Base-by-base conservation (phyloP, 169 alveolate species). In the Plasmodium gonderi region DNA sequence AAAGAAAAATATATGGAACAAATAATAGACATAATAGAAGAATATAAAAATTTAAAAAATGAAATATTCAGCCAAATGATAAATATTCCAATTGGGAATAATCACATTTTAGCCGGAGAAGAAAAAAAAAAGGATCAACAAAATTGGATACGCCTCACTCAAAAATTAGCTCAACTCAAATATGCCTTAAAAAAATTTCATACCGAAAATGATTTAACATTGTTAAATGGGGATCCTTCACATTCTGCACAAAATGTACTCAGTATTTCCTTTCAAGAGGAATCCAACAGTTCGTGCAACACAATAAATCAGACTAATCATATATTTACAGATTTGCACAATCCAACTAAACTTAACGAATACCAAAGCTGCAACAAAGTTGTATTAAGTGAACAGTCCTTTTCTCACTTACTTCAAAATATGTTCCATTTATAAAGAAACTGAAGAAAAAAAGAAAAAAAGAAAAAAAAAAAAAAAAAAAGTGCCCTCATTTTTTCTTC, bases 31-130 rank as follows among this genome's bases (percentile, higher is more conserved):
- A 83, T 83, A 23, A 31, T 83, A 1, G 77, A 83, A 69, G 29
- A 29, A 14, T 83, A 83, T 33, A 68, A 83, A 72, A 72, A 47
- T 69, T 72, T 83, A 47, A 83, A 83, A 83, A 72, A 72, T 51
- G 77, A 72, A 20, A 40, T 83, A 33, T 72, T 69, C 20, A 33
- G 17, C 36, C 68, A 83, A 64, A 83, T 83, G 77, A 14, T 83
- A 26, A 83, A 49, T 14, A 72, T 42, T 23, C 51, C 83, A 51
- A 79, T 33, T 51, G 60, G 40, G 40, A 33, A 17, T 29, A 79
- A 29, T 79, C 4, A 31, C 68, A n/a, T 33, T 29, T 6, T 17
- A 51, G n/a, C n/a, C n/a, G 3, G 23, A 38, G 65, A 64, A 64
- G 65, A 64, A 1, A 20, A 78, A 42, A 9, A 78, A 42, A 78